A percentile compares a stretch with the other conserved stretches of the same genome.
phyloP scores from a whole-genome alignment of 345 rosid species.

The Camelina neglecta region DNA sequence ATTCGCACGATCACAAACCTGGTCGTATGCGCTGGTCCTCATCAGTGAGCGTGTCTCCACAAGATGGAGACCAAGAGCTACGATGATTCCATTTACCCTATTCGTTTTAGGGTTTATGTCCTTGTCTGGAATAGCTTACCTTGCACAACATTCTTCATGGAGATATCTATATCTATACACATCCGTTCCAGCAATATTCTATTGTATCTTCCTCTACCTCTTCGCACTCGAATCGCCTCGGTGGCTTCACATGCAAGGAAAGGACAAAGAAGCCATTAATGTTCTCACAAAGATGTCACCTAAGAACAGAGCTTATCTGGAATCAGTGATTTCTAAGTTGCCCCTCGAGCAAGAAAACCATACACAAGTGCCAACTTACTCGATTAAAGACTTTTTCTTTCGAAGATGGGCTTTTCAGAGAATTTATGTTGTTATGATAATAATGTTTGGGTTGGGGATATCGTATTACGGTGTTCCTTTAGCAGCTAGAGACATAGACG shows the following conservation, averaged over 20 bases:
- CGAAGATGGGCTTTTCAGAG: slow-evolving; percentile 38
- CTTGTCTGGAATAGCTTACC: slow-evolving; percentile 50
- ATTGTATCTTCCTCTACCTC: slow-evolving; percentile 41
- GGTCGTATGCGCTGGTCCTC: slow-evolving; percentile 53
- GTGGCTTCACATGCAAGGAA: slow-evolving; percentile 58
- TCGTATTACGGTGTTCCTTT: slow-evolving; percentile 54
- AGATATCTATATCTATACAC: slow-evolving; percentile 52
- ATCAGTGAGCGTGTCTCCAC: slow-evolving; percentile 52
- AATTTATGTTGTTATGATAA: slow-evolving; percentile 39
- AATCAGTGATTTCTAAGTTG: slow-evolving; percentile 26
- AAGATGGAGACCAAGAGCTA: slow-evolving; percentile 54
- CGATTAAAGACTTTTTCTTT: slow-evolving; percentile 31
- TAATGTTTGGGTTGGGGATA: slow-evolving; percentile 54
- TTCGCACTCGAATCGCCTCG: slow-evolving; percentile 57
- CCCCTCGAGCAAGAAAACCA: background rate
- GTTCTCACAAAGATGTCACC: slow-evolving; percentile 35
- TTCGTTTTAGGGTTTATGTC: slow-evolving; percentile 61
- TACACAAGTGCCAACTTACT: slow-evolving; percentile 18
- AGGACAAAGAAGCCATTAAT: slow-evolving; percentile 44
- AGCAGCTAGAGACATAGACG: slow-evolving; percentile 50
- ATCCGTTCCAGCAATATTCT: slow-evolving; percentile 47
- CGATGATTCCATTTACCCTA: slow-evolving; percentile 51
- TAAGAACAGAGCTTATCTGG: slow-evolving; percentile 23
- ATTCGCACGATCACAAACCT: slow-evolving; percentile 50
- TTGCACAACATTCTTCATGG: slow-evolving; percentile 52